Evolutionary conservation across 2,329 filamentous ascomycete species (phyloP).

Genomic region (Diaporthe eres): DNA sequence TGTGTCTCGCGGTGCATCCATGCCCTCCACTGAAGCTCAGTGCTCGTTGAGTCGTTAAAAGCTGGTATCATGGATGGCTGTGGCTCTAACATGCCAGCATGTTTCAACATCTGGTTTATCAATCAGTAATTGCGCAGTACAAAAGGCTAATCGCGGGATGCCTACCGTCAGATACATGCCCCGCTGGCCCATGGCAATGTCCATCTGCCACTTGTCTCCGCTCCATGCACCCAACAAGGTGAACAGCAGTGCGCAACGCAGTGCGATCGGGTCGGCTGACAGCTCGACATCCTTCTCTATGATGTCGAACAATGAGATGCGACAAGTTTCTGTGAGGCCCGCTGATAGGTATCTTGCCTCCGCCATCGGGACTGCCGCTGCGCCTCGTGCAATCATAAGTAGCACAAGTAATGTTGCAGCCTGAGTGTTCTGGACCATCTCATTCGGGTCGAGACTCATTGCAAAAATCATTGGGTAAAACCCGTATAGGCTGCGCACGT

Average conservation of each 20-base stretch:
- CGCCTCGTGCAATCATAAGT: slow-evolving; percentile 81
- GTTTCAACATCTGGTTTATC: slow-evolving; percentile 71
- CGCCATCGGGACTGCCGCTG: slow-evolving; percentile 74
- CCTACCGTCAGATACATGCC: slow-evolving; percentile 77
- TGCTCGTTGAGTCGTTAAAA: slow-evolving; percentile 58
- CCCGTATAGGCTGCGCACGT: slow-evolving; percentile 75
- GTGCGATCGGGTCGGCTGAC: slow-evolving; percentile 73
- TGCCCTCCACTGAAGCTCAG: slow-evolving; percentile 70
- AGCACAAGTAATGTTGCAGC: slow-evolving; percentile 76
- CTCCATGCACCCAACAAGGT: slow-evolving; percentile 79
- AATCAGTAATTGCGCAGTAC: slow-evolving; percentile 45
- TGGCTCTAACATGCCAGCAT: slow-evolving; percentile 75
- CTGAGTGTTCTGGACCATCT: slow-evolving; percentile 76
- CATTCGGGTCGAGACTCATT: slow-evolving; percentile 75
- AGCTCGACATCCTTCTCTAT: slow-evolving; percentile 80
- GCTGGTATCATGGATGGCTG: slow-evolving; percentile 60
- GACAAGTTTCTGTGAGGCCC: slow-evolving; percentile 78
- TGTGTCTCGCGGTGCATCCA: slow-evolving; percentile 77
- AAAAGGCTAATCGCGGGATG: not conserved
- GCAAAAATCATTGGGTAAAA: slow-evolving; percentile 75
- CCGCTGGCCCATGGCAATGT: slow-evolving; percentile 80
- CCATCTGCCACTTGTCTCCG: slow-evolving; percentile 84
- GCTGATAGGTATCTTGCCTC: slow-evolving; percentile 77
- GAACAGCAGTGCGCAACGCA: slow-evolving; percentile 77
- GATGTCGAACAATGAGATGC: slow-evolving; percentile 79